Base-by-base conservation (phyloP, 202 grass and related monocot genomes). In the Saccharum hybrid region DNA sequence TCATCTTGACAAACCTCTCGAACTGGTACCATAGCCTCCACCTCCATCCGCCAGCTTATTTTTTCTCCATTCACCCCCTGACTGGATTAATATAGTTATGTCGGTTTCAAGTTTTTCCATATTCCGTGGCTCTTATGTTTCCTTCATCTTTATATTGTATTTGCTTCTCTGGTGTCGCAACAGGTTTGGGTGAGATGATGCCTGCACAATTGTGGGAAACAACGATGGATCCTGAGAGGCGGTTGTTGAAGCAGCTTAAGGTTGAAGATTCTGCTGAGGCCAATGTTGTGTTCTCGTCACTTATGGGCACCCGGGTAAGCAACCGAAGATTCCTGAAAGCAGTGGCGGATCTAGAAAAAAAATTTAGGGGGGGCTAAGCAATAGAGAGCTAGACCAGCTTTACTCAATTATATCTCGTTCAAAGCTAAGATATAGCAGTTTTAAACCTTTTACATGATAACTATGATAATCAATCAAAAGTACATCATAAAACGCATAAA, bases 121-220 rank as follows among this genome's bases (percentile, higher is more conserved):
- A 38, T 77, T 37, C 6, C 71, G 34, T 2, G 5, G 37, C 38
- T 26, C 41, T 57, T 62, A 18, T 41, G 22, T 40, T 42, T 75
- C 38, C 66, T 59, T 74, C 16, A 14, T 74, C 6, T 64, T 79
- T 89, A 56, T 38, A 23, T 34, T 78, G 16, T 74, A 33, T 77
- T 56, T 41, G 52, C 34, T 42, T 80, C 40, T 88, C 59, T 85
- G 21, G 31, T 83, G 30, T 36, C 12, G 84, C 64, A 85, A 74
- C 87, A 99, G 93, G 96, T 56, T 83, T 99, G 67, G 96, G 96
- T 54, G 96, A 99, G 86, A 99, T 99, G 96, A 99, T 99, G 96
- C 96, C 96, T 52, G 28, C 42, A 57, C 96, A 99, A 52, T 84
- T 99, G 43, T 99, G 93, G 96, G 96, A 99, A 76, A 99, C 96